Conservation (phyloP, 2,329 filamentous ascomycete genomes). For the Tolypocladium ophioglossoides region DNA sequence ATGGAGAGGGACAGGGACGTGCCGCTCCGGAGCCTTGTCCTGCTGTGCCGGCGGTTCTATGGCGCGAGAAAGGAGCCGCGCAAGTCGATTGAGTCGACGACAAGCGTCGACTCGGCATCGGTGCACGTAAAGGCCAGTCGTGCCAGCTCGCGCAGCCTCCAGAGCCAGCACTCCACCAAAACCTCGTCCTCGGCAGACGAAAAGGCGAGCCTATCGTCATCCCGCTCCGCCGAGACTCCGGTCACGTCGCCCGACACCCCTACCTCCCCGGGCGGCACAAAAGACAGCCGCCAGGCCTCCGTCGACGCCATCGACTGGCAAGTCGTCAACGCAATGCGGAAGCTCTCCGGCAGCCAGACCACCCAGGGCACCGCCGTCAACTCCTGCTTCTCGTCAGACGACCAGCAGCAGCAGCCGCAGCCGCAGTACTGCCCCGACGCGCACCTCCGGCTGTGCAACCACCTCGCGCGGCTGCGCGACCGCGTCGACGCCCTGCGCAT, state of each 20-base stretch:
- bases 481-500: constrained; percentile 22
- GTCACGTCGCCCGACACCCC: neutral
- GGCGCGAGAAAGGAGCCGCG: constrained; percentile 9
- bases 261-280: neutral
- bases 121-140: neutral
- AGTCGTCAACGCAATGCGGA: neutral
- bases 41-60: constrained; percentile 24
- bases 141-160: neutral
- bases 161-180: neutral
- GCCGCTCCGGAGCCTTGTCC: constrained; percentile 17
- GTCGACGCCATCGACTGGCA: constrained; percentile 1
- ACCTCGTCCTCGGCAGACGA: neutral
- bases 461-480: constrained; percentile 17
- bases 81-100: neutral
- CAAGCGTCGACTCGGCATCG: neutral
- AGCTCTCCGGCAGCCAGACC: neutral
- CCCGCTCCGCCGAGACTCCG: no score
- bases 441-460: constrained; percentile 19
- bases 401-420: neutral
- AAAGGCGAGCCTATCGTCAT: neutral
- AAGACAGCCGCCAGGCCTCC: neutral
- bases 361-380: neutral
- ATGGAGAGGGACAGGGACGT: constrained; percentile 9
- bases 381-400: neutral
- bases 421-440: constrained; percentile 19